phyloP scores from a whole-genome alignment of 768 basidiomycete species.

The Gymnopilus junonius region DNA sequence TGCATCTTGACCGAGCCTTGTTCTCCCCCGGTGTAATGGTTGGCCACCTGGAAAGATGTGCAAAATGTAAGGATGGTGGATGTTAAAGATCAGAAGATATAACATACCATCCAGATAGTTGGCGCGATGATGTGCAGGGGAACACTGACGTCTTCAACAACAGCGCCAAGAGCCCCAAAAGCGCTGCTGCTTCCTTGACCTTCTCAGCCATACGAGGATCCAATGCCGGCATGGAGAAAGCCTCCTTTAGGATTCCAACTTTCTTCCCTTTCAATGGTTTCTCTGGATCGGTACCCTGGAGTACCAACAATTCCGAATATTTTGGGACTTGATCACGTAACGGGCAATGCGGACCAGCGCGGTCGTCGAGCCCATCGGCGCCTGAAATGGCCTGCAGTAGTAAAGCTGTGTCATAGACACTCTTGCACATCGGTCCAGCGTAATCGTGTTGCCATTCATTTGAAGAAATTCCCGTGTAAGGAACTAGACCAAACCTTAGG shows the following conservation, averaged over 20 bases:
- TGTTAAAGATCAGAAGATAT: neutral
- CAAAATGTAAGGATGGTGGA: neutral
- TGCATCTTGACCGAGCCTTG: slow-evolving; percentile 20
- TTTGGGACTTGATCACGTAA: slow-evolving; percentile 19
- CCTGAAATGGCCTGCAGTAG: slow-evolving; percentile 48
- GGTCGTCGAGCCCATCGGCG: slow-evolving; percentile 47
- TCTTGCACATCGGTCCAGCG: slow-evolving; percentile 42
- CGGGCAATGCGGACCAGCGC: slow-evolving; percentile 26
- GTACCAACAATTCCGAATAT: slow-evolving; percentile 37
- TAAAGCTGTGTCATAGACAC: slow-evolving; percentile 43
- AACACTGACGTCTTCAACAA: slow-evolving; percentile 43
- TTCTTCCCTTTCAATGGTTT: slow-evolving; percentile 35
- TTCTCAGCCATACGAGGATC: slow-evolving; percentile 39
- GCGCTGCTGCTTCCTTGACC: slow-evolving; percentile 35
- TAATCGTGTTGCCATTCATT: slow-evolving; percentile 45
- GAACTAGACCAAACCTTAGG: slow-evolving; percentile 46
- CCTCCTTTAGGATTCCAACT: slow-evolving; percentile 46
- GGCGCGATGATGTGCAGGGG: slow-evolving; percentile 38
- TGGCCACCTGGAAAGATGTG: slow-evolving; percentile 9
- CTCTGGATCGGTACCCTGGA: slow-evolving; percentile 25
- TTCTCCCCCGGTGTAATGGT: slow-evolving; percentile 24
- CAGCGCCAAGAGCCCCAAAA: slow-evolving; percentile 41
- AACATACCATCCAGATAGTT: slow-evolving; percentile 25
- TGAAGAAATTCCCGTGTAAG: slow-evolving; percentile 49
- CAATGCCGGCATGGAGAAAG: slow-evolving; percentile 34